Evolutionary conservation across 176 grass and related monocot species (phyloP), one percentile per base, ranked within the genome.

Genomic region (Poa pratensis): DNA sequence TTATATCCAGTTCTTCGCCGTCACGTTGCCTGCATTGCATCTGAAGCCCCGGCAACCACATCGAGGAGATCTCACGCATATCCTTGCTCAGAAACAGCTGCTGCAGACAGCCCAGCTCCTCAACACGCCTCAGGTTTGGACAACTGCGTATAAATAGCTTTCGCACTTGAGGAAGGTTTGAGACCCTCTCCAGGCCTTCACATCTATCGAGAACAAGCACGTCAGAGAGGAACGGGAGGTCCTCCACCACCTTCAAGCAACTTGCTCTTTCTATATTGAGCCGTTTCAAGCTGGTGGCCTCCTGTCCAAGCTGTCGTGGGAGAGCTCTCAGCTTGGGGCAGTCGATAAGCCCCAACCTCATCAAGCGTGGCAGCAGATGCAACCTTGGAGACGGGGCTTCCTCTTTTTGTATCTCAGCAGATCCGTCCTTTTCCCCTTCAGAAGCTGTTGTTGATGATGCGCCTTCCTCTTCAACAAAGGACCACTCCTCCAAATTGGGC

Each of bases 41-140:
- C n/a, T 75, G 55, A 23, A 90, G 54, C 3, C 9, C 20, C 0
- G 23, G 19, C 26, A 86, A 3, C 83, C 88, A 90, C 15, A 20
- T 15, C 1, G 77, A 78, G 17, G 76, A 40, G 32, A n/a, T 7
- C 50, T 82, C 30, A 7, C 12, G 80, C 43, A 45, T 54, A n/a
- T 54, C 15, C 55, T 82, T 71, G 11, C 1, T 1, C 34, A 90
- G 22, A 5, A 10, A n/a, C 20, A 90, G 27, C 10, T 14, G 58
- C 58, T 61, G 58, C 58, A 61, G 26, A 24, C 10, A 5, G 4
- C 9, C 59, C 18, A 62, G 10, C 59, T 5, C 13, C 12, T 63
- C 60, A 1, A 27, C 60, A 63, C 13, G 12, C 24, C 11, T 16
- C 20, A 63, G 5, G 5, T 2, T 16, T 28, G 12, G 24, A 5